These are phyloP conservation scores for Protomyces inouyei DNA, from an alignment of 1,139 yeast genomes.

Conservation along the genomic window DNA sequence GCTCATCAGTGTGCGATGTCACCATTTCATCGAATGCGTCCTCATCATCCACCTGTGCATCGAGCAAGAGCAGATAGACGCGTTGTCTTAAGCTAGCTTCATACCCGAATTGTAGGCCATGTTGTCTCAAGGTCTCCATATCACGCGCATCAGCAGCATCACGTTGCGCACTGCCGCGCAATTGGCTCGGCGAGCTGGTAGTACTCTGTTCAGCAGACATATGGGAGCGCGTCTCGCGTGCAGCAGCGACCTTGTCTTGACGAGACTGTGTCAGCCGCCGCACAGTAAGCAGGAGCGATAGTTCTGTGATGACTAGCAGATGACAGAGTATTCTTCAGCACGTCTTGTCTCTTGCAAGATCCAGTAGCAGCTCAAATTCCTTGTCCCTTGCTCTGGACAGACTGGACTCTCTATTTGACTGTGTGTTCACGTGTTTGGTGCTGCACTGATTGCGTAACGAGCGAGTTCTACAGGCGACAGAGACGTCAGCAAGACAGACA, in stretches of 20 bases:
- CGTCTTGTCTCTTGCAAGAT: no score
- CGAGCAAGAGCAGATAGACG: constrained; percentile 8
- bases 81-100: background rate
- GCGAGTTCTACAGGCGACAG: background rate
- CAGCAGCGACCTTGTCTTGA: background rate
- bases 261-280: constrained; percentile 6
- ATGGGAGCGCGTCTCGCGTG: background rate
- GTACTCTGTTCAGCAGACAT: no score
- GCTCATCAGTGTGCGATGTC: constrained; percentile 49
- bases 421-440: background rate
- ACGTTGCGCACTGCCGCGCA: no score
- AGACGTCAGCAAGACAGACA: no score
- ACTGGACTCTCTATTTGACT: no score
- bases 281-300: constrained; percentile 9
- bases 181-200: no score
- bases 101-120: constrained; percentile 6
- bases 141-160: background rate
- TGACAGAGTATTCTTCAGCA: background rate
- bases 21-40: background rate
- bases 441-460: background rate
- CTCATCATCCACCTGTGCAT: background rate
- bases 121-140: background rate
- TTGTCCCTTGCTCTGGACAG: no score
- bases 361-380: no score
- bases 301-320: constrained; percentile 2